These are phyloP conservation scores for Yarrowia sp. DNA, from an alignment of 805 yeast species.

Conservation along the genomic window DNA sequence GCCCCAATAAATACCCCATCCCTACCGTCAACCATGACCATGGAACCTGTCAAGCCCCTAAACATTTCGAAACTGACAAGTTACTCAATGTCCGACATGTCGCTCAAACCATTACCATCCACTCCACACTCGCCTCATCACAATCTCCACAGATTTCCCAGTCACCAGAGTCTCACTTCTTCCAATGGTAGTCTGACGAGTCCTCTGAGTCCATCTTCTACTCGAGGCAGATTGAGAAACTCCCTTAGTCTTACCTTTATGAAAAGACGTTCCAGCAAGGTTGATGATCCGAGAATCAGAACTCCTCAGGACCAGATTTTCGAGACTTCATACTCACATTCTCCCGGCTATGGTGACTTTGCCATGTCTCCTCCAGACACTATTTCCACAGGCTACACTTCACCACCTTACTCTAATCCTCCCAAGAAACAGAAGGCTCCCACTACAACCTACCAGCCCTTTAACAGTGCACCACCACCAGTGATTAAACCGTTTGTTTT, in stretches of 20 bases:
- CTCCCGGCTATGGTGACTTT: neutral
- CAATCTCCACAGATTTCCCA: neutral
- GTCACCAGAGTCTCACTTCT: neutral
- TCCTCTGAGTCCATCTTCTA: neutral
- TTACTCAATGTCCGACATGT: neutral
- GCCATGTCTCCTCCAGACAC: neutral
- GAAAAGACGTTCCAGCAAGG: neutral
- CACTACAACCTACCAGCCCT: neutral
- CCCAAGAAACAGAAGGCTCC: neutral
- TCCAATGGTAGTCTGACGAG: neutral
- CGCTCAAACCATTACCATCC: neutral
- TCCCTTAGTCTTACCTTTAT: constrained; percentile 8
- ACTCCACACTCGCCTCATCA: neutral
- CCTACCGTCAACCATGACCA: neutral
- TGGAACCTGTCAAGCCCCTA: constrained; percentile 7
- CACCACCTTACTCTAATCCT: neutral
- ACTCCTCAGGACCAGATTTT: constrained; percentile 12
- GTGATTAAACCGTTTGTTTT: neutral
- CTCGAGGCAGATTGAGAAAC: neutral
- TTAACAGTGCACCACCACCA: constrained; percentile 2
- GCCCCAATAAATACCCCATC: neutral
- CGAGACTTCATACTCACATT: neutral
- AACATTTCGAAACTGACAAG: neutral
- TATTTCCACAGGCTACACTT: neutral
- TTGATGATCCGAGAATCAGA: neutral